Evolutionary conservation across 2,329 filamentous ascomycete genomes (phyloP), one percentile per base, ranked within the genome.

Genomic region (Metarhizium humberi): DNA sequence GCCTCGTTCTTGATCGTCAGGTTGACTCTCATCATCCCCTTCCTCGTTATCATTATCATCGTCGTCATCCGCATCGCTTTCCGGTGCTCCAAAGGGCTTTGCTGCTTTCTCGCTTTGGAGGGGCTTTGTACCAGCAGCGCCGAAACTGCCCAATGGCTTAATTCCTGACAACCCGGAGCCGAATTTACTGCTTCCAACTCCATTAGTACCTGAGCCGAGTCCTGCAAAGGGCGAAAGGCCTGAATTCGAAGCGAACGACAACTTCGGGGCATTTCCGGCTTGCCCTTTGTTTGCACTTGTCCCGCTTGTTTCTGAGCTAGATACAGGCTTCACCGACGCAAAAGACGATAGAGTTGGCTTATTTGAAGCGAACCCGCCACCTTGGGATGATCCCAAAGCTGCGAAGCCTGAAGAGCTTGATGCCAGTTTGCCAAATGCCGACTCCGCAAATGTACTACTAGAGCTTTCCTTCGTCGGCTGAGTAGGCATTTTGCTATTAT

Each of bases 11-110:
- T 72, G 72, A 42, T 79, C 76, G 13, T 77, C 75, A 4, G 34
- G 72, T 72, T 53, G 74, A 68, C 50, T 73, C 70, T 66, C 67
- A n/a, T 67, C 73, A 3, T 75, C 73, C 20, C 65, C 69, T 6
- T 68, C 69, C 10, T 69, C 71, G 5, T 55, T 70, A 2, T 69
- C 71, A 1, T 69, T 69, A 1, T 68, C 70, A 5, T 60, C 72
- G 3, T 78, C 79, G 45, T 83, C 82, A 3, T 49, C 40, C 36
- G 74, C 78, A 51, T 85, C 84, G 57, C 82, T 86, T 43, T 85
- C 84, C 1, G 88, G 82, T 13, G 89, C 87, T 36, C 90, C 90
- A 66, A 96, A 94, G 0, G 89, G 80, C 69, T 82, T 89, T 3
- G 79, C 77, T 14, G 82, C 77, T 67, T 88, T 88, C 57, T 78